These are phyloP conservation scores for Populus davidiana DNA, from an alignment of 345 rosid genomes.

Conservation along the genomic window DNA sequence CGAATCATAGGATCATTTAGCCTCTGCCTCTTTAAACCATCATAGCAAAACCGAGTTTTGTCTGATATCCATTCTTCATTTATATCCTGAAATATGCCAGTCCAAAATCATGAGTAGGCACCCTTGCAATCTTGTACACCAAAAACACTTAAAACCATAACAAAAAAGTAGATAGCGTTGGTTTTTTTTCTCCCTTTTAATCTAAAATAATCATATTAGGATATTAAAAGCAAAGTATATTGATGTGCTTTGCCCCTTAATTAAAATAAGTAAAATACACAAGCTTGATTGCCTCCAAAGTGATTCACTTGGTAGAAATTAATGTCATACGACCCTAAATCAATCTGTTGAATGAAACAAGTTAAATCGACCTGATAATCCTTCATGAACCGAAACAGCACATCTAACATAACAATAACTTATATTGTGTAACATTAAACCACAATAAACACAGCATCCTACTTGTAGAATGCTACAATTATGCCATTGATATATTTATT, in stretches of 20 bases:
- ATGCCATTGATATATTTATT: not conserved
- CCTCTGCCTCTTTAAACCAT: slow-evolving; percentile 98
- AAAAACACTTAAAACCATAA: slow-evolving; percentile 3
- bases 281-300: not conserved
- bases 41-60: slow-evolving; percentile 91
- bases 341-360: not conserved
- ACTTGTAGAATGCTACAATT: not conserved
- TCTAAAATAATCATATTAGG: slow-evolving; percentile 2
- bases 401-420: not conserved
- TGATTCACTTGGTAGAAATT: not conserved
- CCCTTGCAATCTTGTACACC: not conserved
- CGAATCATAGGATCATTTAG: slow-evolving; percentile 98
- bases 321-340: not conserved
- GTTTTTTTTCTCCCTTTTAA: not conserved
- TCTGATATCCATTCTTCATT: slow-evolving; percentile 99
- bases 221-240: not conserved
- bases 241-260: not conserved
- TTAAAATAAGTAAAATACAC: not conserved
- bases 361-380: not conserved
- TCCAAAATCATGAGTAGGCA: slow-evolving; percentile 8
- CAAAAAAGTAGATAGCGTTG: not conserved
- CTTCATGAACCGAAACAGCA: not conserved
- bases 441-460: not conserved
- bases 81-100: slow-evolving; percentile 63
- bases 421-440: not conserved